These are phyloP conservation scores for Penicillium flavigenum DNA, from an alignment of 495 filamentous ascomycete species.

Conservation along the genomic window DNA sequence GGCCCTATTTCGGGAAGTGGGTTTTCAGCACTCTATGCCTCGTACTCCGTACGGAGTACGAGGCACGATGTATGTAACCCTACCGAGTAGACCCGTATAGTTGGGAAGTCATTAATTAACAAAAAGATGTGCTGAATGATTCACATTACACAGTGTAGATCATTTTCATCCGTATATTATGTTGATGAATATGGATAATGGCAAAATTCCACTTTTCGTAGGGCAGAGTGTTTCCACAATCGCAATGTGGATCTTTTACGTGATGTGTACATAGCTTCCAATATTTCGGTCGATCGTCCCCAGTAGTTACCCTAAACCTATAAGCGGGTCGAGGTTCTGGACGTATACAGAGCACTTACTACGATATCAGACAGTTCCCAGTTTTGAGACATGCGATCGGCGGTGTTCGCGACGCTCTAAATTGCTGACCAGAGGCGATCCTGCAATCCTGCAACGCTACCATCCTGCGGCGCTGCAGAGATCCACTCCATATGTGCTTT, in stretches of 20 bases:
- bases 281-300: conserved; percentile 6
- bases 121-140: too few species aligned
- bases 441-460: neutral
- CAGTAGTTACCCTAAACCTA: neutral
- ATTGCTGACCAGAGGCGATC: neutral
- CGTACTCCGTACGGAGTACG: too few species aligned
- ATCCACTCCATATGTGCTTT: neutral
- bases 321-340: neutral
- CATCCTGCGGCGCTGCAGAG: neutral
- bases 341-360: neutral
- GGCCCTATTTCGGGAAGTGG: too few species aligned
- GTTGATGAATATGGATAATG: neutral
- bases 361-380: conserved; percentile 1
- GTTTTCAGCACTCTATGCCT: too few species aligned
- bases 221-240: neutral
- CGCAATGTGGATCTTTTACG: neutral
- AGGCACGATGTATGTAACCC: too few species aligned
- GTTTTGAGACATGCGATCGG: conserved; percentile 1
- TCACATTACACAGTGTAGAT: too few species aligned
- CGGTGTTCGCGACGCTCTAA: neutral
- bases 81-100: too few species aligned
- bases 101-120: too few species aligned
- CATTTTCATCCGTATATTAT: too few species aligned
- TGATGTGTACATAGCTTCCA: neutral
- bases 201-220: neutral